Evolutionary conservation across 768 basidiomycete species (phyloP), one percentile per base, ranked within the genome.

Genomic region (Bullera alba): DNA sequence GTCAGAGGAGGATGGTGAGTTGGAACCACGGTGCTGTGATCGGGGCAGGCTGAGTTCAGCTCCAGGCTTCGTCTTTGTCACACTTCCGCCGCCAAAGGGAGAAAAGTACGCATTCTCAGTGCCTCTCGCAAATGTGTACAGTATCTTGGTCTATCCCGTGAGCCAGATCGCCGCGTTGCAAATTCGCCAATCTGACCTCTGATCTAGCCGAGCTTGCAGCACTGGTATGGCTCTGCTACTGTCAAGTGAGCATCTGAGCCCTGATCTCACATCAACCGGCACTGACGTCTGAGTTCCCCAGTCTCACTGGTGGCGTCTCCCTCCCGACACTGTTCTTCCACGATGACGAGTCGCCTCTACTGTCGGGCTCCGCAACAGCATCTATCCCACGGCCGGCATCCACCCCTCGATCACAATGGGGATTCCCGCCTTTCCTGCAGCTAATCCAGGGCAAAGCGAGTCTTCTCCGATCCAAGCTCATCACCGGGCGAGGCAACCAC

Each of bases 61-160:
- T 3, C 0, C 48, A 89, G 88, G 91, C 64, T 83, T 83, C 25
- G 85, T 91, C 21, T 78, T 90, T 35, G 87, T 91, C 54, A 85
- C 89, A 58, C 77, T 89, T 48, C 89, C 89, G 27, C 81, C 81
- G 0, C 84, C 85, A 59, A 77, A 84, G 43, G 85, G 88, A 2
- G 87, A 92, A 70, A 86, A 86, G 17, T 95, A 95, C 66, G 89
- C 91, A 1, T 95, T 95, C 75, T 92, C 91, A n/a, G 86, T 93
- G 0, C 86, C 91, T 8, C 65, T 95, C 38, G 85, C 85, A 0
- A 85, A 85, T 8, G 82, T 96, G 60, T 95, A 93, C 67, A 92
- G 88, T 8, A 79, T 95, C 48, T 77, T 91, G 50, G 85, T 89
- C 1, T 82, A 86, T 61, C 83, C 86, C 0, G 91, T 90, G 83